phyloP scores from a whole-genome alignment of 2,329 filamentous ascomycete genomes.

The Lecanicillium sp. region DNA sequence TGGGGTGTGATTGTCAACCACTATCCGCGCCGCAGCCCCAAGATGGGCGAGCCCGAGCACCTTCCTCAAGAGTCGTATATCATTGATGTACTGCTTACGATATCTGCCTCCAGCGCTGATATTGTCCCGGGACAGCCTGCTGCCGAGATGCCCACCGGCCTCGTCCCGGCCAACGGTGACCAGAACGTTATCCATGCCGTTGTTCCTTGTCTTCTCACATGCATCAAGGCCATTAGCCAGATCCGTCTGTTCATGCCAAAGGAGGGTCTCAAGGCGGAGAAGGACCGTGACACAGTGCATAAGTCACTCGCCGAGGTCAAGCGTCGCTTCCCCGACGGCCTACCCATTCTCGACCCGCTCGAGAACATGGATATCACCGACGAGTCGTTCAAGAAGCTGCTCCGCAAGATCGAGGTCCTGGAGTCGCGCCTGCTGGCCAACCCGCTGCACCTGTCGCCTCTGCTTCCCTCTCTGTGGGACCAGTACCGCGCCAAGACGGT shows the following conservation, averaged over 20 bases:
- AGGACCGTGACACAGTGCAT: conserved; percentile 62
- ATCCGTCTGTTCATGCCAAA: conserved; percentile 77
- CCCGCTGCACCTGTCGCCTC: conserved; percentile 83
- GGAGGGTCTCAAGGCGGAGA: conserved; percentile 57
- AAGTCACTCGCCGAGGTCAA: conserved; percentile 72
- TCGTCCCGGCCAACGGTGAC: conserved; percentile 34
- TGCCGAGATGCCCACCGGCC: conserved; percentile 53
- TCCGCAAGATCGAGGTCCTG: conserved; percentile 93
- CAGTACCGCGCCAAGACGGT: conserved; percentile 79
- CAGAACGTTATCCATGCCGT: conserved; percentile 26
- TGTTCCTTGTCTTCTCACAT: conserved; percentile 79
- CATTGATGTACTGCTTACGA: conserved; percentile 70
- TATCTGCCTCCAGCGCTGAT: conserved; percentile 44
- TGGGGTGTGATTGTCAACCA: conserved; percentile 88
- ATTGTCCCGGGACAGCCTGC: conserved; percentile 32
- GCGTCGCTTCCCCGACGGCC: conserved; percentile 84
- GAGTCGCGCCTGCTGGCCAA: conserved; percentile 86
- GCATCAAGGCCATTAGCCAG: conserved; percentile 77
- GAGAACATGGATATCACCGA: conserved; percentile 95
- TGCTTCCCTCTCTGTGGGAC: conserved; percentile 77
- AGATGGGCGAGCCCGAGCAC: conserved; percentile 61
- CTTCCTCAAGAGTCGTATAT: conserved; percentile 72
- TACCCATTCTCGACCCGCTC: conserved; percentile 84
- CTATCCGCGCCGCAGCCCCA: conserved; percentile 57
- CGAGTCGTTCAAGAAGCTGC: conserved; percentile 85